Evolutionary conservation across 2,329 filamentous ascomycete genomes (phyloP).

Genomic region (Paecilomyces dactylethromorphus): DNA sequence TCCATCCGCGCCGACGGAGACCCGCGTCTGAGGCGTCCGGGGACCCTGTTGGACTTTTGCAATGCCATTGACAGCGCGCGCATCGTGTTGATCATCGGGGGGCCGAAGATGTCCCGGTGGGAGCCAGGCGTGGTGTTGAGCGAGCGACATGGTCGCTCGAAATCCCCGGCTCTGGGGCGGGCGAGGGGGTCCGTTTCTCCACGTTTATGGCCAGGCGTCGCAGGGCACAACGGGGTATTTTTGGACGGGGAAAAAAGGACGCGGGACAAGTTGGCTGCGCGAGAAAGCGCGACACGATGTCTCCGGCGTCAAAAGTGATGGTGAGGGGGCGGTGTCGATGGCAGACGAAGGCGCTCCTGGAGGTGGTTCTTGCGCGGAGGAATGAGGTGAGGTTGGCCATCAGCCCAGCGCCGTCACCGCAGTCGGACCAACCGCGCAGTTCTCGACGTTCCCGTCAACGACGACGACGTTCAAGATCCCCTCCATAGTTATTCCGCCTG

Average conservation of each 20-base stretch:
- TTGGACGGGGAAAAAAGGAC: slow-evolving; percentile 25
- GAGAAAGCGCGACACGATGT: slow-evolving; percentile 19
- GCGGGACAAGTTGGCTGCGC: slow-evolving; percentile 14
- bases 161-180: slow-evolving; percentile 41
- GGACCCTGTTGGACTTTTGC: slow-evolving; percentile 37
- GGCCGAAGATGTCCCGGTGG: slow-evolving; percentile 54
- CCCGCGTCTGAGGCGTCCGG: slow-evolving; percentile 38
- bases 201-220: slow-evolving; percentile 33
- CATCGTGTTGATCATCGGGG: slow-evolving; percentile 52
- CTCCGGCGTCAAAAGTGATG: slow-evolving; percentile 27
- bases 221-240: slow-evolving; percentile 18
- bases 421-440: slow-evolving; percentile 26
- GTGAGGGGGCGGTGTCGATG: slow-evolving; percentile 28
- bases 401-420: slow-evolving; percentile 10
- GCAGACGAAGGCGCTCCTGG: slow-evolving; percentile 28
- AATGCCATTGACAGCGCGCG: slow-evolving; percentile 37
- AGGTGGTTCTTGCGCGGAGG: slow-evolving; percentile 35
- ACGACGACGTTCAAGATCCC: background rate
- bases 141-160: slow-evolving; percentile 56
- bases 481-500: background rate
- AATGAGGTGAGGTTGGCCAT: slow-evolving; percentile 32
- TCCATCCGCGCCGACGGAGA: slow-evolving; percentile 39
- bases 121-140: slow-evolving; percentile 63
- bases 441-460: slow-evolving; percentile 4
- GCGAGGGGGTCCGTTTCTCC: slow-evolving; percentile 38